Evolutionary conservation across 2,329 filamentous ascomycete genomes (phyloP), one percentile per base, ranked within the genome.

Genomic region (Trichoderma sp.): DNA sequence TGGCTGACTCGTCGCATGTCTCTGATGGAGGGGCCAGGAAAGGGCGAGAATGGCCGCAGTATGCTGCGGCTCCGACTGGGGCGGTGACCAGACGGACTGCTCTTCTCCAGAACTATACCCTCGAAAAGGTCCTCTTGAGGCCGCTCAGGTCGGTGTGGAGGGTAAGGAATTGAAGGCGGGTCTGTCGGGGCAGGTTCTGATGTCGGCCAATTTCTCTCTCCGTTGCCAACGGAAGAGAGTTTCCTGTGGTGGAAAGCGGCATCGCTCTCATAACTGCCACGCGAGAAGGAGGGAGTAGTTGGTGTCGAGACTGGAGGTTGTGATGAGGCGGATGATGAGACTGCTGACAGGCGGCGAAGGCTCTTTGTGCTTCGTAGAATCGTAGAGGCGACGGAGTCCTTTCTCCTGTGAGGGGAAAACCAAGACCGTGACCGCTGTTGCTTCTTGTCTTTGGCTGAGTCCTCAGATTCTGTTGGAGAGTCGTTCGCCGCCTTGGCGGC

Each of bases 281-380:
- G 80, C 74, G 83, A 84, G 70, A 79, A 77, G 27, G 82, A 80
- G 19, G 81, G 81, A 68, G 78, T 75, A 53, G 78, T 76, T 13
- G 76, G 78, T 12, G 56, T 54, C 35, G 63, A 48, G 29, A 57
- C 17, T 13, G 56, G 39, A 15, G 63, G 48, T 8, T 64, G 32
- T 19, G 54, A 59, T 27, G 67, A 61, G 12, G 63, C 29, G 17
- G 57, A 48, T 2, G 64, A 53, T 39, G 64, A 59, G 34, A 67
- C 57, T 61, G 64, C 56, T 9, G 64, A 67, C 2, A 67, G 42
- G 42, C 61, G 61, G 32, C 67, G 67, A 50, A 66, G 29, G 17
- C 67, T 68, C 50, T 57, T 68, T 27, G 34, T 45, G 13, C 60
- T 68, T 37, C 67, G 56, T 12, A 63, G 61, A 52, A 63, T 59